Base-by-base conservation (phyloP, 345 rosid species). In the Chamaenerion angustifolium region DNA sequence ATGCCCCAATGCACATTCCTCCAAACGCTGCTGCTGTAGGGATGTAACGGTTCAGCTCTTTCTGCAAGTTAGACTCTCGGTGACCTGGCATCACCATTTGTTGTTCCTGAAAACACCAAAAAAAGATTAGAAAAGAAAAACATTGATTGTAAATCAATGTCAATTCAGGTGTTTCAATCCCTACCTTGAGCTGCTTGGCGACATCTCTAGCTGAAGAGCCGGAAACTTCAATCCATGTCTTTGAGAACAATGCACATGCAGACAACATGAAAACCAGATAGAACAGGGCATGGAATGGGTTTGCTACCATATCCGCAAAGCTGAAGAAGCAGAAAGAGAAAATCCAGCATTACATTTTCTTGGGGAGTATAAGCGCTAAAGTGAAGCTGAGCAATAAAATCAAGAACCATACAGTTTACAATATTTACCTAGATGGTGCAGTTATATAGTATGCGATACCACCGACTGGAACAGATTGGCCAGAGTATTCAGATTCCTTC, bases 151-250 rank as follows among this genome's bases (percentile, higher is more conserved):
- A 31, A 7, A 31, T 0, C 8, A 31, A 7, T 13, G 7, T 5
- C 46, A 1, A 13, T 44, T 44, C 4, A 44, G 11, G 14, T n/a
- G n/a, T 16, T 44, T 7, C 31, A 21, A 19, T 18, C 40, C 19
- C 6, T 50, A 53, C 56, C 56, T 54, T 42, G 14, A 69, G 70
- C 51, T 69, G 74, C 52, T 65, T 69, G 31, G 74, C 70, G 3
- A 69, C 74, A 57, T 69, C 74, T 47, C 19, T 54, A 4, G 74
- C 74, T 45, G 74, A 65, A 11, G 74, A 69, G 1, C 74, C 74
- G 42, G 74, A 69, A 23, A 69, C 70, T 46, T 69, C 74, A 50
- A 65, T 61, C 74, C 74, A 69, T 13, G 70, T 62, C 46, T 65
- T 64, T 17, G 74, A 69, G 58, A 69, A 69, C 13, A 65, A 64